phyloP scores from a whole-genome alignment of 306 rosid species.

The Gleditsia sinensis region DNA sequence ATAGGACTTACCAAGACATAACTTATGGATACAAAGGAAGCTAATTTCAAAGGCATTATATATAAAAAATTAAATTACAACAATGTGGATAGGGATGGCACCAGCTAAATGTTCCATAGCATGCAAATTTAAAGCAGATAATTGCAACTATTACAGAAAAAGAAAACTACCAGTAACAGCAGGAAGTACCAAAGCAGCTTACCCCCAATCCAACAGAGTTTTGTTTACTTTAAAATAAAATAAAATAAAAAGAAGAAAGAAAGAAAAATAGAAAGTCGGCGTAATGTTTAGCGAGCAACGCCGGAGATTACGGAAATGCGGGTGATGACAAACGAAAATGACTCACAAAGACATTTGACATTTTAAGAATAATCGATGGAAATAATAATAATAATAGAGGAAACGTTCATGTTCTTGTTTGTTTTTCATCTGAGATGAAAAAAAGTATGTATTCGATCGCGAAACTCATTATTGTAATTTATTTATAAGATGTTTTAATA shows the following conservation, averaged over 20 bases:
- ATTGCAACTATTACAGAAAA: background rate
- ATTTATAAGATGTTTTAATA: background rate
- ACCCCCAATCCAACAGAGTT: background rate
- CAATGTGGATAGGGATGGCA: background rate
- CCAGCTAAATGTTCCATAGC: conserved; percentile 14
- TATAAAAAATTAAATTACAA: background rate
- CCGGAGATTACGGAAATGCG: conserved; percentile 15
- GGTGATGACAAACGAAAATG: conserved; percentile 21
- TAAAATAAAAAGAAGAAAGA: background rate
- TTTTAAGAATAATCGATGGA: background rate
- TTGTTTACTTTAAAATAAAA: background rate
- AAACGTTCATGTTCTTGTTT: no score
- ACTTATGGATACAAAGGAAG: background rate
- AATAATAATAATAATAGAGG: background rate
- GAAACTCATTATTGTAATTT: background rate
- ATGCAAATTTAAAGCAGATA: conserved; percentile 16
- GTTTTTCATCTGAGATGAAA: background rate
- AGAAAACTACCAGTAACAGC: background rate
- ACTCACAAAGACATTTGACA: conserved; percentile 6
- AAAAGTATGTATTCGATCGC: no score
- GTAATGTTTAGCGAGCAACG: conserved; percentile 3
- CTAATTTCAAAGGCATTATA: background rate
- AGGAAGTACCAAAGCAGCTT: conserved; percentile 17
- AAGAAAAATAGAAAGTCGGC: conserved; percentile 3
- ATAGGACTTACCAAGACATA: background rate